These are phyloP conservation scores for Alternaria novae-zelandiae DNA, from an alignment of 2,329 filamentous ascomycete genomes.

Conservation along the genomic window DNA sequence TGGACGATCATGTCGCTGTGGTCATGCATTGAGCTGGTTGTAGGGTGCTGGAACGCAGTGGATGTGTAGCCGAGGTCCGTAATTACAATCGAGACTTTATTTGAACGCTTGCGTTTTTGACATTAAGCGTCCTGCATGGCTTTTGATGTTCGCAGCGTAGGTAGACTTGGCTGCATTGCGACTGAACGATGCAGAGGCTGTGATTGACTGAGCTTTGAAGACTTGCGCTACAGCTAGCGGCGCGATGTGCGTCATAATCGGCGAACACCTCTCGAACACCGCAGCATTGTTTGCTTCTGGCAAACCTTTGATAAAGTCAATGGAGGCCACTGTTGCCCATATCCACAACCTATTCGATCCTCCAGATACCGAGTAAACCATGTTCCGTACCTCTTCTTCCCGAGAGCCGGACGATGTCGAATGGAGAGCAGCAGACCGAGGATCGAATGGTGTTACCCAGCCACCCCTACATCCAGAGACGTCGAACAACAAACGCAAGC, in stretches of 20 bases:
- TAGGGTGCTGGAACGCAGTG: not conserved
- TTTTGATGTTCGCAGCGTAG: not conserved
- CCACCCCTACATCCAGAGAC: not conserved
- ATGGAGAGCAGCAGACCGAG: not conserved
- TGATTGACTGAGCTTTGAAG: no score
- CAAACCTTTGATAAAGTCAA: not conserved
- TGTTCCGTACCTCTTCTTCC: not conserved
- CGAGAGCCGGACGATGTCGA: not conserved
- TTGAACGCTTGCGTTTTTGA: not conserved
- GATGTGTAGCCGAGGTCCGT: not conserved
- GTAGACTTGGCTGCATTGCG: not conserved
- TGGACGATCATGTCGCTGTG: slow-evolving; percentile 35
- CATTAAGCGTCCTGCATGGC: not conserved
- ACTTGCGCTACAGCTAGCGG: not conserved
- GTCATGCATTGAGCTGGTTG: slow-evolving; percentile 11
- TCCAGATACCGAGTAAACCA: not conserved
- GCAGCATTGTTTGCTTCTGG: not conserved
- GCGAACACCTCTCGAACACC: not conserved
- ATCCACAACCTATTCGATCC: no score
- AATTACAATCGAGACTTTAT: not conserved
- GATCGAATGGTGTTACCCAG: no score
- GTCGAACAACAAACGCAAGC: not conserved
- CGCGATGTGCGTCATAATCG: not conserved
- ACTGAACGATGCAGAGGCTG: no score
- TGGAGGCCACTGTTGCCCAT: not conserved